phyloP scores from a whole-genome alignment of 108 stramenopile genomes.

The Discostella pseudostelligera region DNA sequence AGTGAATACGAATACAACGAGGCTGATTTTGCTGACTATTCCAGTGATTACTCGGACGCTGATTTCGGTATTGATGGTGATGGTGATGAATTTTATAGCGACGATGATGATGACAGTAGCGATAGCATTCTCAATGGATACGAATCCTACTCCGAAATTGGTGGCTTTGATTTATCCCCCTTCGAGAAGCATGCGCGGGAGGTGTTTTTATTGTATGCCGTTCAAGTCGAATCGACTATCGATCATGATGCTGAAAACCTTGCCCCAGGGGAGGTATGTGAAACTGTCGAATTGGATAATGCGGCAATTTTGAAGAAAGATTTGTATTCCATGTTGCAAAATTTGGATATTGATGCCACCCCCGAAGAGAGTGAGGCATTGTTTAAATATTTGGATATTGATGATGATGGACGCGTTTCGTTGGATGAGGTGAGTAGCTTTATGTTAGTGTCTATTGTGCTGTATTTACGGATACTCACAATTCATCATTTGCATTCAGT shows the following conservation, averaged over 20 bases:
- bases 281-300: slow-evolving; percentile 22
- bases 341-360: slow-evolving; percentile 59
- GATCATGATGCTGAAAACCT: slow-evolving; percentile 37
- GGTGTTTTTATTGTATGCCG: slow-evolving; percentile 43
- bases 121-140: slow-evolving; percentile 4
- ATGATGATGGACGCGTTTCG: slow-evolving; percentile 46
- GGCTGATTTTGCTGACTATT: slow-evolving; percentile 43
- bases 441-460: not conserved
- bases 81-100: slow-evolving; percentile 6
- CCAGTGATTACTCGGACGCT: slow-evolving; percentile 24
- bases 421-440: slow-evolving; percentile 46
- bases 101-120: slow-evolving; percentile 16
- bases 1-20: slow-evolving; percentile 47
- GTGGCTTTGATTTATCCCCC: slow-evolving; percentile 38
- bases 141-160: slow-evolving; percentile 19
- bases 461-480: not conserved
- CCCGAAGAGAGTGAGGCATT: slow-evolving; percentile 55
- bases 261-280: slow-evolving; percentile 10
- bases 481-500: slow-evolving; percentile 3
- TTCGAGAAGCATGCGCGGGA: slow-evolving; percentile 49
- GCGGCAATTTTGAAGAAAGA: slow-evolving; percentile 35
- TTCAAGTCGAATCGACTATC: slow-evolving; percentile 37
- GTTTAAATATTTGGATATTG: slow-evolving; percentile 58
- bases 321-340: slow-evolving; percentile 42
- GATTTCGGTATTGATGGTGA: slow-evolving; percentile 7